These are phyloP conservation scores for Trametes punicea DNA, from an alignment of 768 basidiomycete species.

Conservation along the genomic window DNA sequence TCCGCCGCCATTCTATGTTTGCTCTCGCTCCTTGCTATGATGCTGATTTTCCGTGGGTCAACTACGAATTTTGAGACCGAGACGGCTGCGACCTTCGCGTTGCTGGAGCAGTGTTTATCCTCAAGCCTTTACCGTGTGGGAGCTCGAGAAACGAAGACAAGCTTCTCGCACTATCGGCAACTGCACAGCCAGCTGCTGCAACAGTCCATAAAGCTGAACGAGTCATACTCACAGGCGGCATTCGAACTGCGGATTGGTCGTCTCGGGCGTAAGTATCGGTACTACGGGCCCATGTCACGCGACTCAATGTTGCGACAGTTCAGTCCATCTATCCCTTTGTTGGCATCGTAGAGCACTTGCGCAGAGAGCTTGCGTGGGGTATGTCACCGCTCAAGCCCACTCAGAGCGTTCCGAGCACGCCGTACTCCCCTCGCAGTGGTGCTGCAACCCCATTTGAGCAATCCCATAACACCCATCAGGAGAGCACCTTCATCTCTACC, in stretches of 20 bases:
- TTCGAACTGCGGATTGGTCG: conserved; percentile 46
- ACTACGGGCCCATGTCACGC: background rate
- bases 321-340: conserved; percentile 42
- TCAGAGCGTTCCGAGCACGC: conserved; percentile 11
- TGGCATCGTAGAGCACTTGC: conserved; percentile 42
- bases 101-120: conserved; percentile 34
- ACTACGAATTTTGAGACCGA: conserved; percentile 42
- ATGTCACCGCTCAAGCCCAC: conserved; percentile 26
- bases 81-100: conserved; percentile 34
- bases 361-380: conserved; percentile 45
- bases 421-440: conserved; percentile 11
- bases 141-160: conserved; percentile 16
- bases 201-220: conserved; percentile 38
- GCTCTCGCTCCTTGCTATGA: conserved; percentile 35
- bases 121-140: conserved; percentile 31
- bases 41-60: conserved; percentile 40
- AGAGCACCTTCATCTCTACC: conserved; percentile 28
- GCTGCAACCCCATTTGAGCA: conserved; percentile 8
- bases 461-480: background rate
- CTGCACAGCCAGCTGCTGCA: conserved; percentile 31
- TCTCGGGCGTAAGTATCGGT: conserved; percentile 35
- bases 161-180: conserved; percentile 17
- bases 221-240: conserved; percentile 41
- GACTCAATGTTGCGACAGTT: conserved; percentile 26
- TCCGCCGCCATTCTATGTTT: conserved; percentile 38